Base-by-base conservation (phyloP, 495 filamentous ascomycete species). In the Astrocystis sublimbata region DNA sequence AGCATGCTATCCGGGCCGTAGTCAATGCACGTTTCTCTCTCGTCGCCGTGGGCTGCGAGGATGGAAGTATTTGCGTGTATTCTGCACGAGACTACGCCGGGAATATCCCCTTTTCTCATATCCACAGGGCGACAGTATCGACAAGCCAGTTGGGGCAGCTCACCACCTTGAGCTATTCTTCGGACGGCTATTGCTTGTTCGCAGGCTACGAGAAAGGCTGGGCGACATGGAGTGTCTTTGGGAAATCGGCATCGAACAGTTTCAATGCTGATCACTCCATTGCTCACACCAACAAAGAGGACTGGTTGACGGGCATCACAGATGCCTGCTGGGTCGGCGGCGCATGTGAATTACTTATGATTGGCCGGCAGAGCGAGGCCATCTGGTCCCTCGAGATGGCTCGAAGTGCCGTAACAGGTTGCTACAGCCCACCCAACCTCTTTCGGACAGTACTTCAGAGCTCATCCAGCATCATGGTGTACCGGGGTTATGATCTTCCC, bases 161-260 rank as follows among this genome's bases (percentile, higher is more conserved):
- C 45, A 91, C 83, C 3, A 90, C 88, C 24, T 78, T 99, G 62
- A 86, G 71, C 64, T 99, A 96, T 79, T 97, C 96, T 9, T 91
- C 94, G 0, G 96, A 99, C 70, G 96, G 96, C 38, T 97, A 98
- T 71, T 96, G 93, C 69, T 82, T 98, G 4, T 96, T 99, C 74
- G 92, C 89, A 41, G 96, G 94, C 23, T 98, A 92, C 69, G 89
- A 96, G 63, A 86, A 86, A 62, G 96, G 96, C 12, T 99, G 96
- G 96, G 89, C 88, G 13, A 92, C 86, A 35, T 98, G 92, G 92
- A 97, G 93, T 72, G 96, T 97, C 6, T 99, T 92, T 74, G 96
- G 96, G 19, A 97, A 97, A 73, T 83, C 88, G 4, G 86, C 90
- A 12, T 89, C 87, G 19, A 90, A 83, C 60, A 96, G 91, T 70